phyloP scores from a whole-genome alignment of 306 rosid species.

The Rosa rugosa region DNA sequence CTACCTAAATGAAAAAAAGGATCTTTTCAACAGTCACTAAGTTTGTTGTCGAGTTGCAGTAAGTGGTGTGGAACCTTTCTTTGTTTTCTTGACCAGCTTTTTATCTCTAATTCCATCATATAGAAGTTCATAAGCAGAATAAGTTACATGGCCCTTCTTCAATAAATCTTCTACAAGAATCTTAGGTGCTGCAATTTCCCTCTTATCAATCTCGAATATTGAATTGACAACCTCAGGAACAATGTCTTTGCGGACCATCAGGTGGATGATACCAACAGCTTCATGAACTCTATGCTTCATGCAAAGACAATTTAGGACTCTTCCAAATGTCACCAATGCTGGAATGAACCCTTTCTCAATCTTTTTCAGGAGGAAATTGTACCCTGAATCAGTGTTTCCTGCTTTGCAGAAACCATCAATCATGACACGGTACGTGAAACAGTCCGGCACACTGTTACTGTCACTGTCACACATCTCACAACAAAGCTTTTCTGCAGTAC shows the following conservation, averaged over 20 bases:
- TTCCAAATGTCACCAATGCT: constrained; percentile 65
- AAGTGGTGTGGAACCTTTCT: constrained; percentile 35
- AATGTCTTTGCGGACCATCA: constrained; percentile 71
- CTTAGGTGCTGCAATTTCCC: constrained; percentile 83
- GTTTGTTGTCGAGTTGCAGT: constrained; percentile 27
- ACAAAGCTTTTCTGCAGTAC: constrained; percentile 54
- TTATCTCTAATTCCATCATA: constrained; percentile 83
- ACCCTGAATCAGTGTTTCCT: constrained; percentile 61
- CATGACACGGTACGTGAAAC: constrained; percentile 72
- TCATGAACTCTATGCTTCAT: constrained; percentile 57
- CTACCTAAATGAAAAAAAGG: neutral
- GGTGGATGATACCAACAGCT: constrained; percentile 71
- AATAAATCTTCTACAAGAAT: constrained; percentile 81
- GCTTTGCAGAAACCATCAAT: constrained; percentile 82
- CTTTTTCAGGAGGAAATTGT: constrained; percentile 53
- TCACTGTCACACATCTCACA: constrained; percentile 55
- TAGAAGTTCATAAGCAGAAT: constrained; percentile 70
- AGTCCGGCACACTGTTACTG: constrained; percentile 52
- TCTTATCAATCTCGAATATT: constrained; percentile 81
- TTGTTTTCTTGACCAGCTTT: constrained; percentile 49
- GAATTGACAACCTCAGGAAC: constrained; percentile 74
- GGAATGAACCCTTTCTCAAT: constrained; percentile 65
- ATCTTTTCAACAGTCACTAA: constrained; percentile 29
- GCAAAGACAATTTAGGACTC: constrained; percentile 77
- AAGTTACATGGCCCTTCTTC: constrained; percentile 77